phyloP scores from a whole-genome alignment of 768 basidiomycete genomes.

The Leccinum obscurum region DNA sequence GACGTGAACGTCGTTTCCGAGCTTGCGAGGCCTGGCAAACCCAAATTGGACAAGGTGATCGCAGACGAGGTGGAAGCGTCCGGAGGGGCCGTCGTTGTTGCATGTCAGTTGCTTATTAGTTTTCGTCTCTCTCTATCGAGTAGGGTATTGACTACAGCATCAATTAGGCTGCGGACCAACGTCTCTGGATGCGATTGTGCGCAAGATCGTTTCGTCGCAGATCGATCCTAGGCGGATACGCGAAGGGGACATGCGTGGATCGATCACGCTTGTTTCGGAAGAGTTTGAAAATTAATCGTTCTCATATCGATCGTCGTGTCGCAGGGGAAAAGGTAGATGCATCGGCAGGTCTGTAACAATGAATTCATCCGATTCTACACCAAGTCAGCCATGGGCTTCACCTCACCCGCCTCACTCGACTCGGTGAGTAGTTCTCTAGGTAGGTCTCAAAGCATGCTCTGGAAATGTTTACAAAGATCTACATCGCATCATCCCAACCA shows the following conservation, averaged over 20 bases:
- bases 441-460: too few species aligned
- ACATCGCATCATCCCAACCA: too few species aligned
- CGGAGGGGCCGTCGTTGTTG: slow-evolving; percentile 60
- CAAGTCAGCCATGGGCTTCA: too few species aligned
- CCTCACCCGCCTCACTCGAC: too few species aligned
- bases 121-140: neutral
- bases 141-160: neutral
- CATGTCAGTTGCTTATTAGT: slow-evolving; percentile 50
- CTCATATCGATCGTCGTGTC: neutral
- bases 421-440: too few species aligned
- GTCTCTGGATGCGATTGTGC: slow-evolving; percentile 65
- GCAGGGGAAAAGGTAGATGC: neutral
- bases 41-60: slow-evolving; percentile 60
- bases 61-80: slow-evolving; percentile 62
- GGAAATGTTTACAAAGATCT: too few species aligned
- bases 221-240: slow-evolving; percentile 55
- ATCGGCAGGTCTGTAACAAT: too few species aligned
- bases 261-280: slow-evolving; percentile 62
- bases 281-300: slow-evolving; percentile 58
- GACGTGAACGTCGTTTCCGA: slow-evolving; percentile 64
- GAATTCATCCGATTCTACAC: neutral
- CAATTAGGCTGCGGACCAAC: slow-evolving; percentile 70
- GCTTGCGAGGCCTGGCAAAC: slow-evolving; percentile 63
- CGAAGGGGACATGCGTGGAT: slow-evolving; percentile 58
- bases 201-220: slow-evolving; percentile 61